phyloP scores from a whole-genome alignment of 345 rosid genomes.

The Euphorbia lathyris region DNA sequence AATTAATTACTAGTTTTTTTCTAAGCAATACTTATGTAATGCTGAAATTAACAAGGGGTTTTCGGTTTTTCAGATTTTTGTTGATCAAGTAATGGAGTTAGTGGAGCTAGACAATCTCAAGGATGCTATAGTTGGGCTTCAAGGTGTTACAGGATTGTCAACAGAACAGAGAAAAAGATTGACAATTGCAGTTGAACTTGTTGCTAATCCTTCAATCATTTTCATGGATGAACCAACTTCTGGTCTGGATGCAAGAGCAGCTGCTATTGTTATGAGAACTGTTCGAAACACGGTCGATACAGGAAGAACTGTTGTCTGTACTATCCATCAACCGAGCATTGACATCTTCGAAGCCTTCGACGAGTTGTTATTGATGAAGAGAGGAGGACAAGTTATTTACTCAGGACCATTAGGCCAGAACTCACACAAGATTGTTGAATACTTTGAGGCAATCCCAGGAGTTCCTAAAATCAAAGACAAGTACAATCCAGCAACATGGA shows the following conservation, averaged over 20 bases:
- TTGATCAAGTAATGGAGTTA: conserved; percentile 63
- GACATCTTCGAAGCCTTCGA: conserved; percentile 92
- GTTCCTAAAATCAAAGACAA: conserved; percentile 60
- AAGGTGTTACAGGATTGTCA: conserved; percentile 71
- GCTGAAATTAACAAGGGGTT: not conserved
- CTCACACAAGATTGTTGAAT: conserved; percentile 66
- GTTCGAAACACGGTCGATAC: conserved; percentile 91
- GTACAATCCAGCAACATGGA: conserved; percentile 88
- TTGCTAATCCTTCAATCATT: conserved; percentile 80
- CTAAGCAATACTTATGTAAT: not conserved
- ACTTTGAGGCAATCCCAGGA: conserved; percentile 69
- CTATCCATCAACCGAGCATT: conserved; percentile 83
- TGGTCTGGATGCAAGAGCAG: conserved; percentile 87
- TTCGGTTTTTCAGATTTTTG: conserved; percentile 43
- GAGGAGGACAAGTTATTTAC: conserved; percentile 84
- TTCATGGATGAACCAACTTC: conserved; percentile 97
- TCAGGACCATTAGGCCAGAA: conserved; percentile 64
- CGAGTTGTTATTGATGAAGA: conserved; percentile 71
- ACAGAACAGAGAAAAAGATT: conserved; percentile 85
- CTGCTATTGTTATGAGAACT: conserved; percentile 89
- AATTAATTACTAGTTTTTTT: not conserved
- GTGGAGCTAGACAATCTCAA: conserved; percentile 59
- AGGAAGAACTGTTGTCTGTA: conserved; percentile 84
- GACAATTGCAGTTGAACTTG: conserved; percentile 81
- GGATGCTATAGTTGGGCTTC: conserved; percentile 64